Evolutionary conservation across 768 basidiomycete species (phyloP), one percentile per base, ranked within the genome.

Genomic region (Kondoa malvinella): DNA sequence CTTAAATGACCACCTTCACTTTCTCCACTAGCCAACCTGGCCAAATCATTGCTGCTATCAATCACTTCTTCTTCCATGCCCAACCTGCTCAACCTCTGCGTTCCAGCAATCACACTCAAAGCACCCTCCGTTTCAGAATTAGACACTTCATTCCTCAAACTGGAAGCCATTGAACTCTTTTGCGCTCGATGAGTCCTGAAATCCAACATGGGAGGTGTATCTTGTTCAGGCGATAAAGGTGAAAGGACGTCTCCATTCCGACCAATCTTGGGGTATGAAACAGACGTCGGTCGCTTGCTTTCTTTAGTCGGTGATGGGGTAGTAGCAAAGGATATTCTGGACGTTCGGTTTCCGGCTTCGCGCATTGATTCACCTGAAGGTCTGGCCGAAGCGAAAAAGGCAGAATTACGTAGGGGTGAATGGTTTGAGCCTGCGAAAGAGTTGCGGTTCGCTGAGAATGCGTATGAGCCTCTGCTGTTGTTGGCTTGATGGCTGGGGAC

Each of bases 181-280:
- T 63, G 61, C 16, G 27, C 27, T 27, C 33, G 61, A 27, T 27
- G 4, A 14, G 14, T 56, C 8, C 25, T 27, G 61, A 63, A 63
- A 63, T 17, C 61, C 3, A 63, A 32, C 3, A 63, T n/a, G 16
- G 27, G 17, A 33, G 61, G 61, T 33, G 61, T 26, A 17, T 63
- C 61, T 33, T 63, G 61, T 33, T 63, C 61, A 17, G 61, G 61
- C 3, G 61, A 63, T 33, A 63, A 34, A 32, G 61, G 61, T 21
- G n/a, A 4, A 17, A 63, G 61, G n/a, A 32, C 30, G 32, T 63
- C 61, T 27, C 61, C 61, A 29, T 63, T 63, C 32, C 33, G 27
- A 63, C 61, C 61, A 21, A 63, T 8, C n/a, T 63, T 63, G 32
- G 61, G 61, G 61, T 3, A 63, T 16, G 61, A 63, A 8, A 33